Percentiles rank a stretch among this genome's conserved stretches.
These are phyloP conservation scores for Spirogloea muscicola DNA, from an alignment of 139 green algal species.

Conservation along the genomic window DNA sequence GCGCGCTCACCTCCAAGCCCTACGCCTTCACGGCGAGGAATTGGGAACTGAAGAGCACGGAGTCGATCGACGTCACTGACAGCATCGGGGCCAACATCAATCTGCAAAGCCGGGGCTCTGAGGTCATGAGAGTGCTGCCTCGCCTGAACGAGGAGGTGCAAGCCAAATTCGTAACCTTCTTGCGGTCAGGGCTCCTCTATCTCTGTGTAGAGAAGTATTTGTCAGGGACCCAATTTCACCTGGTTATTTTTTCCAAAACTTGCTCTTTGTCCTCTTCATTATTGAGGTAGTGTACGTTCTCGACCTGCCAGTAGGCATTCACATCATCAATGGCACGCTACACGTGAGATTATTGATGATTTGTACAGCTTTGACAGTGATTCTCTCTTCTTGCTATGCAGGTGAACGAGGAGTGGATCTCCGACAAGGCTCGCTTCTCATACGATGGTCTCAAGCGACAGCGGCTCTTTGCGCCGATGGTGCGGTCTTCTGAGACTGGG, in stretches of 20 bases:
- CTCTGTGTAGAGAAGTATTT: too few species aligned
- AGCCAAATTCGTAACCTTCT: too few species aligned
- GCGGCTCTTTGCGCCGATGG: conserved; percentile 80
- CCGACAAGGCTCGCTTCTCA: conserved; percentile 92
- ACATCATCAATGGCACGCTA: too few species aligned
- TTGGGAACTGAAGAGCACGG: conserved; percentile 94
- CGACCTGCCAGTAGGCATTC: too few species aligned
- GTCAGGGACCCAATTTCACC: too few species aligned
- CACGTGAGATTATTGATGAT: too few species aligned
- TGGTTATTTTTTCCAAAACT: too few species aligned
- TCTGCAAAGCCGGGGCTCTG: conserved; percentile 74
- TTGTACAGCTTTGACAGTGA: too few species aligned
- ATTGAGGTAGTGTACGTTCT: too few species aligned
- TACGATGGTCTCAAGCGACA: conserved; percentile 94
- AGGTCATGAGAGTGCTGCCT: conserved; percentile 92
- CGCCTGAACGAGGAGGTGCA: conserved; percentile 82
- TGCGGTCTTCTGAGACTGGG: conserved; percentile 55
- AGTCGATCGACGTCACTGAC: conserved; percentile 89
- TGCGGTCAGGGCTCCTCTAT: too few species aligned
- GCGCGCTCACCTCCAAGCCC: conserved; percentile 91
- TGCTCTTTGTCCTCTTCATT: too few species aligned
- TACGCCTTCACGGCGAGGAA: conserved; percentile 88
- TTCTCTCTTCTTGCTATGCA: too few species aligned
- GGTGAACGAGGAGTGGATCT: conserved; percentile 99
- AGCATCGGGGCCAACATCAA: conserved; percentile 83